These are phyloP conservation scores for Venturia asperata DNA, from an alignment of 2,329 filamentous ascomycete genomes.

Conservation along the genomic window DNA sequence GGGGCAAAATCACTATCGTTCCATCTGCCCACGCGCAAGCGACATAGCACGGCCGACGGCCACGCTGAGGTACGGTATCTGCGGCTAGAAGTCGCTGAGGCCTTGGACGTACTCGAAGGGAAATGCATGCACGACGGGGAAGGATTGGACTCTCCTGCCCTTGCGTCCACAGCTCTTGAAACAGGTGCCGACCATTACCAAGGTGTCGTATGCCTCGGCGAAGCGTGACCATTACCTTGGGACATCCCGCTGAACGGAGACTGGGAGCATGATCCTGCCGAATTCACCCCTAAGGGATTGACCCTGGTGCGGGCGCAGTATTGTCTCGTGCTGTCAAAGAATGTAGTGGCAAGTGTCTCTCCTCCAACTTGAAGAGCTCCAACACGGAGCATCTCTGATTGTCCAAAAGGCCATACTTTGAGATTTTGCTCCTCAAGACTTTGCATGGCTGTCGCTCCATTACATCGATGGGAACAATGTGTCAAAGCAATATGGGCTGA, in stretches of 20 bases:
- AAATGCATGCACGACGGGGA: constrained; percentile 2
- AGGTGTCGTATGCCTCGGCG: neutral
- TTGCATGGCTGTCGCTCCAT: neutral
- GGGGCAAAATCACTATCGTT: too few relatives aligned
- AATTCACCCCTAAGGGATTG: neutral
- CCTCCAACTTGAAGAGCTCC: neutral
- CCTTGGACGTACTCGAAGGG: neutral
- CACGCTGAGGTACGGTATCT: neutral
- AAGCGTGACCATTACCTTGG: neutral
- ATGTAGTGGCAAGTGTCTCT: neutral
- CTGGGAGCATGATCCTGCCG: neutral
- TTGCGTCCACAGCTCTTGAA: constrained; percentile 9
- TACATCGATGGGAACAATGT: neutral
- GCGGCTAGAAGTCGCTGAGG: neutral
- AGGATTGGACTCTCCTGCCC: neutral
- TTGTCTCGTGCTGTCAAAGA: neutral
- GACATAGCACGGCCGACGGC: neutral
- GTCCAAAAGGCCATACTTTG: neutral
- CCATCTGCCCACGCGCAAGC: neutral
- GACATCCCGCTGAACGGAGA: neutral
- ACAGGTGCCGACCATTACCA: neutral
- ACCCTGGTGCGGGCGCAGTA: neutral
- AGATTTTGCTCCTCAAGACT: neutral
- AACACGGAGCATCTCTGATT: neutral
- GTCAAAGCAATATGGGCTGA: neutral